These are phyloP conservation scores for Alternaria triticina DNA, from an alignment of 2,329 filamentous ascomycete genomes.

Conservation along the genomic window DNA sequence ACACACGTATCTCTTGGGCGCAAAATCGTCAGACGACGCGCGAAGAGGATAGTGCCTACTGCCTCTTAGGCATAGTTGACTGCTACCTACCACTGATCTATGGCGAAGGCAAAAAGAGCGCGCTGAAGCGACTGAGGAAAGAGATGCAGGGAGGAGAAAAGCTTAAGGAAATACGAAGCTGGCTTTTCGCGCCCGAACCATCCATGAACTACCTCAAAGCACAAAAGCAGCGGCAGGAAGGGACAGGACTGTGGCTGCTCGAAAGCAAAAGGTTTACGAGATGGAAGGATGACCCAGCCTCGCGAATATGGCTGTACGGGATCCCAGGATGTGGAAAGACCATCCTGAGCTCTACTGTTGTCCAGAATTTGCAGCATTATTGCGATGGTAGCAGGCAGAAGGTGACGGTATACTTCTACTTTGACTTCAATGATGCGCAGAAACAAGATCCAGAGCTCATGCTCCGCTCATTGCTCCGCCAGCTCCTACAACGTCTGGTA, in stretches of 20 bases:
- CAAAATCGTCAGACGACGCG: constrained; percentile 27
- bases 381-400: constrained; percentile 8
- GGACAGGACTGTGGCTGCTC: constrained; percentile 49
- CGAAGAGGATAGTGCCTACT: constrained; percentile 24
- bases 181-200: constrained; percentile 47
- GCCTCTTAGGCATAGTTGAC: constrained; percentile 20
- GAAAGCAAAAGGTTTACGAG: constrained; percentile 24
- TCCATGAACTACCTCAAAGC: constrained; percentile 45
- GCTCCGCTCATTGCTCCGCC: constrained; percentile 48
- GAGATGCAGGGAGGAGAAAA: neutral
- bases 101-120: constrained; percentile 17
- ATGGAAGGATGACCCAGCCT: constrained; percentile 41
- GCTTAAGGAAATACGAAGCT: constrained; percentile 24
- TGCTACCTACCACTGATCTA: constrained; percentile 17
- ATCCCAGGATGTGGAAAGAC: constrained; percentile 54
- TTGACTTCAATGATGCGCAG: constrained; percentile 47
- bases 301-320: constrained; percentile 49
- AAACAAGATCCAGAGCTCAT: constrained; percentile 47
- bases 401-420: constrained; percentile 36
- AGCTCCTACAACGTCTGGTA: constrained; percentile 36
- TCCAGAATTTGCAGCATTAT: constrained; percentile 36
- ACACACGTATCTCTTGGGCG: constrained; percentile 28
- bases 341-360: constrained; percentile 48
- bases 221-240: constrained; percentile 33
- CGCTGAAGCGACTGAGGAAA: constrained; percentile 15